Evolutionary conservation across 2,329 filamentous ascomycete species (phyloP).

Genomic region (Penicillium sp.): DNA sequence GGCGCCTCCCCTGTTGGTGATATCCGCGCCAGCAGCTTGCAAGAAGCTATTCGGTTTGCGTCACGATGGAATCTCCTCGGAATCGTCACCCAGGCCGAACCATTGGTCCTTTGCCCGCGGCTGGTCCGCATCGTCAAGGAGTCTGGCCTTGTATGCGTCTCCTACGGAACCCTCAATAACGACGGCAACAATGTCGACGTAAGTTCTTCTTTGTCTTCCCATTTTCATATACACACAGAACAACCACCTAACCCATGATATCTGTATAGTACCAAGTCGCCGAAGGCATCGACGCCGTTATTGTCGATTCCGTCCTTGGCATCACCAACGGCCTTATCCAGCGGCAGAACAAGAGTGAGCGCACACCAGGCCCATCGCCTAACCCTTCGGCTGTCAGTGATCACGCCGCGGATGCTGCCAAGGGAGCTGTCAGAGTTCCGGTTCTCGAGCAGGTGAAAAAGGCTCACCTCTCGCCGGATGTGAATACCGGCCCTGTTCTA

Average conservation of each 20-base stretch:
- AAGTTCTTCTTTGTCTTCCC: constrained; percentile 35
- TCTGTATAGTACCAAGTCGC: constrained; percentile 72
- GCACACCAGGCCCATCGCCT: constrained; percentile 25
- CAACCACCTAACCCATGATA: neutral
- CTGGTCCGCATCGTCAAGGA: constrained; percentile 93
- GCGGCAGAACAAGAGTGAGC: constrained; percentile 27
- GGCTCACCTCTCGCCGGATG: constrained; percentile 8
- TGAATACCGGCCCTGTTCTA: constrained; percentile 4
- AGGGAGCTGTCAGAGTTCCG: constrained; percentile 27
- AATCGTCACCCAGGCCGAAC: constrained; percentile 83
- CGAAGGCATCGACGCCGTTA: constrained; percentile 95
- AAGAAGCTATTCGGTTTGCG: constrained; percentile 93
- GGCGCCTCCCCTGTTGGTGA: constrained; percentile 80
- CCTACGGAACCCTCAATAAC: constrained; percentile 90
- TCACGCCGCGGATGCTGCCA: neutral
- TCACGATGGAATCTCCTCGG: constrained; percentile 92
- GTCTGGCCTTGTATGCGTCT: constrained; percentile 88
- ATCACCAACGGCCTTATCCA: constrained; percentile 84
- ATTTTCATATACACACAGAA: neutral
- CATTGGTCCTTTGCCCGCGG: constrained; percentile 82
- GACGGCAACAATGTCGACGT: constrained; percentile 82
- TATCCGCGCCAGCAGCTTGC: constrained; percentile 83
- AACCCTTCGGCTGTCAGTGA: constrained; percentile 18
- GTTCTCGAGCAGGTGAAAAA: constrained; percentile 28
- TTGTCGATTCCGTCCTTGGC: constrained; percentile 90